Conservation (phyloP, 768 basidiomycete species). For the Leccinellum rugosiceps region DNA sequence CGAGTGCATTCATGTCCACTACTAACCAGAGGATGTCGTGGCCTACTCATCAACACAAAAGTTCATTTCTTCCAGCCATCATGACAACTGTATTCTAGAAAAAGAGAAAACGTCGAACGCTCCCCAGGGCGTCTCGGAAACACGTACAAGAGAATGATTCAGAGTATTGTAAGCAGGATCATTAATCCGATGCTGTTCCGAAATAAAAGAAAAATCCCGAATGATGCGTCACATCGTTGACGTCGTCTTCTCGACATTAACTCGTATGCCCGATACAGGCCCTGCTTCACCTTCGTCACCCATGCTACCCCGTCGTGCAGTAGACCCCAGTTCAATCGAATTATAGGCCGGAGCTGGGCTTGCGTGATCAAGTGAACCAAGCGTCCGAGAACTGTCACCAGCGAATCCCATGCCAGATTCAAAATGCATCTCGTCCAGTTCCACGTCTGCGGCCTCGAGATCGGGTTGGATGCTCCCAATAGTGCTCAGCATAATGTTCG, state of each 20-base stretch:
- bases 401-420: constrained; percentile 53
- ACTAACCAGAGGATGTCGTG: neutral
- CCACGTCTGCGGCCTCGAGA: constrained; percentile 50
- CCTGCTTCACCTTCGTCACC: constrained; percentile 23
- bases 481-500: constrained; percentile 62
- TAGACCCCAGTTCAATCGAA: constrained; percentile 39
- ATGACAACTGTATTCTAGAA: constrained; percentile 20
- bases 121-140: constrained; percentile 12
- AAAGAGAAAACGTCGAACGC: constrained; percentile 11
- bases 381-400: constrained; percentile 38
- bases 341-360: constrained; percentile 53
- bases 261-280: constrained; percentile 44
- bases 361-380: constrained; percentile 28
- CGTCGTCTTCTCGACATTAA: constrained; percentile 61
- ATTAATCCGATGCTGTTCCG: constrained; percentile 25
- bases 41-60: constrained; percentile 7
- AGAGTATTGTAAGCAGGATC: constrained; percentile 21
- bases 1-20: too few relatives aligned
- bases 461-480: constrained; percentile 58
- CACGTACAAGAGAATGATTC: constrained; percentile 19
- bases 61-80: constrained; percentile 11
- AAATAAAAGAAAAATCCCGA: constrained; percentile 14
- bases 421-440: constrained; percentile 52
- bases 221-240: constrained; percentile 39
- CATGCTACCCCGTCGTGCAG: constrained; percentile 13